Base-by-base conservation (phyloP, 2,329 filamentous ascomycete species). In the Colletotrichum agaves region DNA sequence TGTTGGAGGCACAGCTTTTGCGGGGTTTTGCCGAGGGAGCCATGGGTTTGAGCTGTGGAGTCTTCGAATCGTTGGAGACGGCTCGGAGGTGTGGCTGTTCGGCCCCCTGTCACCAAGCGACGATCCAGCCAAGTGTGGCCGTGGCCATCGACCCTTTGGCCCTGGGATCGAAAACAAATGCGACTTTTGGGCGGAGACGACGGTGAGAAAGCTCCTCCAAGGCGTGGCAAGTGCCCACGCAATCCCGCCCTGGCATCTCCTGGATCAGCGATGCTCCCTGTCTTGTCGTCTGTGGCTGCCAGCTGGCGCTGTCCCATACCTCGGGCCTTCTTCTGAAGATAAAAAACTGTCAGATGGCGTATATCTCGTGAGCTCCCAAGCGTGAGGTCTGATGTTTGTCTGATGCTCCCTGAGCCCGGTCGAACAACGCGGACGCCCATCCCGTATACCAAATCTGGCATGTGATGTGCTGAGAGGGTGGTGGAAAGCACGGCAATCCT, bases 191-290 rank as follows among this genome's bases (percentile, higher is more conserved):
- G 27, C 43, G 27, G 23, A 27, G 13, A 13, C 33, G 44, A 63
- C 27, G 19, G 27, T 27, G 47, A 39, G 41, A 53, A 23, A 46
- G 47, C 37, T 19, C 35, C 35, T 44, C 13, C 23, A 7, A 6
- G 15, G 17, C 63, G 64, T 64, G 61, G 64, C 64, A 61, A 64
- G 61, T 64, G 61, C 46, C 39, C 39, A 55, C 39, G 46, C 55
- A 59, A 59, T 33, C 31, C 56, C 21, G 21, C 46, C 46, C n/a
- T 44, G 33, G 13, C 21, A 41, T 33, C 11, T 60, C 11, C 35
- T 31, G 7, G 11, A 13, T 21, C 55, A 46, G 55, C 52, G 7
- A 47, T 58, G 12, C 55, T 35, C 41, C 55, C 55, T 58, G 55
- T 23, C 37, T 19, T 43, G n/a, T 17, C 37, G 7, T 15, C 21